Evolutionary conservation across 2,329 filamentous ascomycete genomes (phyloP).

Genomic region (Xylariaceae sp.): DNA sequence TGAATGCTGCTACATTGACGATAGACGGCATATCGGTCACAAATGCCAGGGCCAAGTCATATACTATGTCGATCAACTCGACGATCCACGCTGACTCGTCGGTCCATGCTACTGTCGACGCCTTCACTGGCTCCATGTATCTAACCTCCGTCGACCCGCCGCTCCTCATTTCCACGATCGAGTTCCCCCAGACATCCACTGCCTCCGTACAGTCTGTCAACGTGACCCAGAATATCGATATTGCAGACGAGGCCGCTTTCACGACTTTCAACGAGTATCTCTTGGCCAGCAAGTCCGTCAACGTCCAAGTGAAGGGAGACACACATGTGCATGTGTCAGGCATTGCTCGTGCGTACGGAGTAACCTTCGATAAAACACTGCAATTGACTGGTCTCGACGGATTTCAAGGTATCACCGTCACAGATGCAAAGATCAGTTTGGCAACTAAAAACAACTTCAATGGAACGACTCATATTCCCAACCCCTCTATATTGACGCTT

Average conservation of each 20-base stretch:
- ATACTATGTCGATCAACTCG: slow-evolving; percentile 53
- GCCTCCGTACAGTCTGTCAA: slow-evolving; percentile 49
- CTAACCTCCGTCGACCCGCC: slow-evolving; percentile 47
- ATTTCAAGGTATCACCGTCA: slow-evolving; percentile 53
- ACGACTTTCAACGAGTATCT: slow-evolving; percentile 54
- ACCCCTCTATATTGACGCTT: slow-evolving; percentile 60
- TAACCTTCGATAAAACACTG: slow-evolving; percentile 55
- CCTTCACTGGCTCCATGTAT: slow-evolving; percentile 52
- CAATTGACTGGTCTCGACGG: slow-evolving; percentile 49
- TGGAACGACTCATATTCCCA: slow-evolving; percentile 57
- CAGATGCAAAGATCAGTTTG: slow-evolving; percentile 45
- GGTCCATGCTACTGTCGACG: slow-evolving; percentile 48
- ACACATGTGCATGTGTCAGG: slow-evolving; percentile 49
- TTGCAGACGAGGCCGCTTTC: slow-evolving; percentile 46
- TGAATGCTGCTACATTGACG: slow-evolving; percentile 49
- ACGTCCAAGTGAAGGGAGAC: slow-evolving; percentile 48
- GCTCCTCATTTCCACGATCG: slow-evolving; percentile 46
- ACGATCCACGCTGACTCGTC: slow-evolving; percentile 49
- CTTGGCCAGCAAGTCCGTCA: slow-evolving; percentile 46
- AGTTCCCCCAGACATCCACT: slow-evolving; percentile 51
- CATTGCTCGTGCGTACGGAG: slow-evolving; percentile 44
- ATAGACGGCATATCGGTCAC: slow-evolving; percentile 50
- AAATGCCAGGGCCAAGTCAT: slow-evolving; percentile 40
- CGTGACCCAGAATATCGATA: slow-evolving; percentile 44
- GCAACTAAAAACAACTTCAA: slow-evolving; percentile 54